phyloP scores from a whole-genome alignment of 257 asterid genomes.

The Solanum pennellii region DNA sequence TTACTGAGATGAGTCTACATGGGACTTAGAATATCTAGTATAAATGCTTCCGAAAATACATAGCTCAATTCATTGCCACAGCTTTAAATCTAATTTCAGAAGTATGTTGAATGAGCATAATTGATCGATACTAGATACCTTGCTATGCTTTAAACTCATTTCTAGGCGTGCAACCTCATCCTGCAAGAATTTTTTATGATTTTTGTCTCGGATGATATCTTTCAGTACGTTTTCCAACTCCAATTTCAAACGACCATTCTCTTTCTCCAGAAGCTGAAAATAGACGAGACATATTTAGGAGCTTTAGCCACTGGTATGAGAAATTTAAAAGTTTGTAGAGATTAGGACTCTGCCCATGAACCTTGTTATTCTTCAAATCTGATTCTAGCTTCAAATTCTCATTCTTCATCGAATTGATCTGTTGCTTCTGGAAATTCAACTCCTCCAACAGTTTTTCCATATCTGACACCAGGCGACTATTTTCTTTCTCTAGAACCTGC shows the following conservation, averaged over 20 bases:
- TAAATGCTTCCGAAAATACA: neutral
- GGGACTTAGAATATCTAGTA: neutral
- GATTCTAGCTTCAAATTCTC: conserved; percentile 29
- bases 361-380: conserved; percentile 30
- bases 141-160: conserved; percentile 33
- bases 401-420: conserved; percentile 21
- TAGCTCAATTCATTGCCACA: neutral
- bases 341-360: neutral
- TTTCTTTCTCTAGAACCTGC: conserved; percentile 47
- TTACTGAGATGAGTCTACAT: neutral
- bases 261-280: conserved; percentile 56
- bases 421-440: conserved; percentile 32
- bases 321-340: neutral
- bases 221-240: conserved; percentile 35
- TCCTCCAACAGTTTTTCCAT: conserved; percentile 26
- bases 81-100: neutral
- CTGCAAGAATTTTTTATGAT: conserved; percentile 33
- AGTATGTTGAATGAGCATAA: neutral
- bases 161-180: conserved; percentile 37
- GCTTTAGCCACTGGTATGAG: neutral
- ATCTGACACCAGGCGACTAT: conserved; percentile 24
- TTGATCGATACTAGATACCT: conserved; percentile 27
- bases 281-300: neutral
- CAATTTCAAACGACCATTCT: conserved; percentile 31
- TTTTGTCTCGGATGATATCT: conserved; percentile 47